Base-by-base conservation (phyloP, 768 basidiomycete genomes). In the Suillus paluster region DNA sequence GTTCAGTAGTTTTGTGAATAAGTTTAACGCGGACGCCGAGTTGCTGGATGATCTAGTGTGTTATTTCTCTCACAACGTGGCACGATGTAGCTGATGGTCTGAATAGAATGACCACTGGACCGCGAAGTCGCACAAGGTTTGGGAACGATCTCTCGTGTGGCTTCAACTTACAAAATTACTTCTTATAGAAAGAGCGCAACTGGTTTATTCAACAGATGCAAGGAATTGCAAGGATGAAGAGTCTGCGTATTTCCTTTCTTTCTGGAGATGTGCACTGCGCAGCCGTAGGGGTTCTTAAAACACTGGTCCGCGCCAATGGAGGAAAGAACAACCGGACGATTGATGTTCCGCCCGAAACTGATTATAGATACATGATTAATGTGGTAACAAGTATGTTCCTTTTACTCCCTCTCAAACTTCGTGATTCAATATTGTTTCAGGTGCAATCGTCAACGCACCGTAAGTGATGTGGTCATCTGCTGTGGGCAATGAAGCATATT, bases 401-500 rank as follows among this genome's bases (percentile, higher is more conserved):
- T 19, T 34, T 62, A 8, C 11, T 61, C 61, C 10, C 44, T 56
- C 23, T 41, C 25, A 19, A 39, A 17, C 17, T 19, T 25, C 10
- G 49, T 23, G 17, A 19, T 39, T 55, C 19, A 17, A 19, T 9
- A 11, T 66, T 23, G 44, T 64, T 55, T 45, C 57, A 88, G 87
- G 87, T 68, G 97, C 97, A 15, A 99, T 99, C 65, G 97, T 99
- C 53, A 97, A 97, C 71, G 97, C 97, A 6, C 95, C 97, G 90
- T 90, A 70, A 71, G 91, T 80, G 11, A 9, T 63, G 3, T 27
- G 30, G 6, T 2, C 54, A 48, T 21, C 41, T 59, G 33, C 21
- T 21, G 60, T 39, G 63, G 39, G 21, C 30, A 36, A 61, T 56
- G 38, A 38, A 46, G 30, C 36, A 53, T 21, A 4, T 33, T 25